These are phyloP conservation scores for Talaromyces sp. DNA, from an alignment of 2,329 filamentous ascomycete genomes.

Conservation along the genomic window DNA sequence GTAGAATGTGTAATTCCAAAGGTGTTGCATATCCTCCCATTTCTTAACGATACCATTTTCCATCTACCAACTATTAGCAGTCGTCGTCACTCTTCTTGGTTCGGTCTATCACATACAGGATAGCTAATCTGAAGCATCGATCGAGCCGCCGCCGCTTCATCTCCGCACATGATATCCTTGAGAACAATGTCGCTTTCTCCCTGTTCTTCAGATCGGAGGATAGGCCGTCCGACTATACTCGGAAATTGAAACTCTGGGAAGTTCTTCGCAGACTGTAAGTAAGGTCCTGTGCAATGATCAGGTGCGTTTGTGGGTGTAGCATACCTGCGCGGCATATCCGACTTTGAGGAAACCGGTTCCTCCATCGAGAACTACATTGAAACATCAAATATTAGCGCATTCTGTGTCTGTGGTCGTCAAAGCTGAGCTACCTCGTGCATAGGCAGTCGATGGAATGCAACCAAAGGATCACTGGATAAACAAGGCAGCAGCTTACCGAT, in stretches of 20 bases:
- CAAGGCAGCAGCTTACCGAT: conserved; percentile 39
- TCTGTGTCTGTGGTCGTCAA: conserved; percentile 15
- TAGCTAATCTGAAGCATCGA: conserved; percentile 99
- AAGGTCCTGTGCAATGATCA: not conserved
- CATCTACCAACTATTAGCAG: conserved; percentile 59
- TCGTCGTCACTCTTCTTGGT: not conserved
- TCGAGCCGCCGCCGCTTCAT: conserved; percentile 91
- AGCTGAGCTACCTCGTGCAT: not conserved
- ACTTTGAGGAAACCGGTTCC: conserved; percentile 99
- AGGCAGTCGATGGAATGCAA: conserved; percentile 22
- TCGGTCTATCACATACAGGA: conserved; percentile 54
- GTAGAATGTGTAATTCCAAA: conserved; percentile 98
- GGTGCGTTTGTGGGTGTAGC: conserved; percentile 21
- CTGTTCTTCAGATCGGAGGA: conserved; percentile 92
- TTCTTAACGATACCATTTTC: conserved; percentile 99
- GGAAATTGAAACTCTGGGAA: conserved; percentile 99
- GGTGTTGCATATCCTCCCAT: conserved; percentile 99
- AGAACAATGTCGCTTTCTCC: conserved; percentile 64
- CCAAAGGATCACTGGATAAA: conserved; percentile 12
- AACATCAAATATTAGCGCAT: conserved; percentile 28
- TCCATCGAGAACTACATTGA: conserved; percentile 84
- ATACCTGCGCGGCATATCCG: conserved; percentile 87
- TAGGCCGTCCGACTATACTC: conserved; percentile 95
- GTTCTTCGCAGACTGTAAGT: conserved; percentile 59
- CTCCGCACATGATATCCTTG: conserved; percentile 99